Evolutionary conservation across 352 stramenopile species (phyloP).

Genomic region (Stramenopiles sp.): DNA sequence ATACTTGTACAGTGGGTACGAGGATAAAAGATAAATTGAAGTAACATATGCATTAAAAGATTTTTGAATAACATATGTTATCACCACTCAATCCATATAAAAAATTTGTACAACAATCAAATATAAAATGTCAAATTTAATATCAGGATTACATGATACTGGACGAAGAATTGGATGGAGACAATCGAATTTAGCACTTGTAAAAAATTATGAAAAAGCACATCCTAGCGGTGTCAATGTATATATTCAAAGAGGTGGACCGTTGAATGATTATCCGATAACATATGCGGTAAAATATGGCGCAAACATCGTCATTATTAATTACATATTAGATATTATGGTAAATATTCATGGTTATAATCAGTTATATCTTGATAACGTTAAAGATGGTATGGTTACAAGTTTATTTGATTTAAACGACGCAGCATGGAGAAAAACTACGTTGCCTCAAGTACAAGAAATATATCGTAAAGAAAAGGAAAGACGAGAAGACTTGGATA

Average conservation of each 20-base stretch:
- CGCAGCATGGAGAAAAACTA: neutral
- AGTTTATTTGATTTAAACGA: neutral
- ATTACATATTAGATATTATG: neutral
- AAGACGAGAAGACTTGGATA: neutral
- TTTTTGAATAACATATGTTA: neutral
- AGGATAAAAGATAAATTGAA: no score
- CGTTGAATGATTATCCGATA: neutral
- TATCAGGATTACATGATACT: neutral
- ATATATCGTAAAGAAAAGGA: neutral
- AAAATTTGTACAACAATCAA: neutral
- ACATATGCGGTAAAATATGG: neutral
- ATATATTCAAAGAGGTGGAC: neutral
- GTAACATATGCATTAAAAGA: no score
- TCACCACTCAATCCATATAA: neutral
- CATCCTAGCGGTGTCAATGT: neutral
- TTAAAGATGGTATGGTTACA: neutral
- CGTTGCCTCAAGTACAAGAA: neutral
- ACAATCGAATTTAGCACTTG: neutral
- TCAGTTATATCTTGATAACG: neutral
- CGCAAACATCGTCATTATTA: neutral
- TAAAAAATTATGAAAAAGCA: neutral
- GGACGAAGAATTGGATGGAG: neutral
- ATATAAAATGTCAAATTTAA: neutral
- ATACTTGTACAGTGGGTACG: no score
- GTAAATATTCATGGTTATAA: neutral